Percentiles rank a stretch among this genome's conserved stretches.
phyloP scores from a whole-genome alignment of 2,329 filamentous ascomycete genomes.

The Talaromyces islandicus region DNA sequence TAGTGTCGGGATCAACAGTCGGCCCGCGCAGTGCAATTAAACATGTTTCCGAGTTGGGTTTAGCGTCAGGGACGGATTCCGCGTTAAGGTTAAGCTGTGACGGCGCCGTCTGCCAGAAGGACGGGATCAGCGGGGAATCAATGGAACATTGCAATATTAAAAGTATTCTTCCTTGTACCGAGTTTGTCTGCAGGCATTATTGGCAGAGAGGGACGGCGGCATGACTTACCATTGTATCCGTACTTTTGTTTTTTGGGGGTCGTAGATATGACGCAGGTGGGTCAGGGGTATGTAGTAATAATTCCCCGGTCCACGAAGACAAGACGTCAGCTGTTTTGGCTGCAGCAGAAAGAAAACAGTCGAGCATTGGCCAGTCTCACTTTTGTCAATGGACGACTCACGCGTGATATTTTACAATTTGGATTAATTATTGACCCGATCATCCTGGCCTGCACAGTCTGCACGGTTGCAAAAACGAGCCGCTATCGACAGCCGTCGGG shows the following conservation, averaged over 20 bases:
- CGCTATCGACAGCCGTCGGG: background rate
- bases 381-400: background rate
- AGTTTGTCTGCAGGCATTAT: too few species aligned
- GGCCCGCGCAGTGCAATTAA: slow-evolving; percentile 4
- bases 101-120: background rate
- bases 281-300: background rate
- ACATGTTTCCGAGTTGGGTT: slow-evolving; percentile 3
- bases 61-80: slow-evolving; percentile 8
- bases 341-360: too few species aligned
- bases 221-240: too few species aligned
- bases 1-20: background rate
- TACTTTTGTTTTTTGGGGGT: background rate
- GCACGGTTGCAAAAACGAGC: background rate
- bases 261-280: background rate
- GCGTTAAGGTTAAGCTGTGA: background rate
- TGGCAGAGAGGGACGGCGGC: too few species aligned
- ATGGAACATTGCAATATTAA: background rate
- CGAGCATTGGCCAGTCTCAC: background rate
- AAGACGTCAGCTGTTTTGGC: background rate
- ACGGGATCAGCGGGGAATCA: background rate
- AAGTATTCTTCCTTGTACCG: too few species aligned
- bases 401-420: background rate
- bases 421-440: background rate
- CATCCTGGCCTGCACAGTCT: too few species aligned
- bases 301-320: background rate